These are phyloP conservation scores for Parietichytrium sp. DNA, from an alignment of 108 stramenopile species.

Conservation along the genomic window DNA sequence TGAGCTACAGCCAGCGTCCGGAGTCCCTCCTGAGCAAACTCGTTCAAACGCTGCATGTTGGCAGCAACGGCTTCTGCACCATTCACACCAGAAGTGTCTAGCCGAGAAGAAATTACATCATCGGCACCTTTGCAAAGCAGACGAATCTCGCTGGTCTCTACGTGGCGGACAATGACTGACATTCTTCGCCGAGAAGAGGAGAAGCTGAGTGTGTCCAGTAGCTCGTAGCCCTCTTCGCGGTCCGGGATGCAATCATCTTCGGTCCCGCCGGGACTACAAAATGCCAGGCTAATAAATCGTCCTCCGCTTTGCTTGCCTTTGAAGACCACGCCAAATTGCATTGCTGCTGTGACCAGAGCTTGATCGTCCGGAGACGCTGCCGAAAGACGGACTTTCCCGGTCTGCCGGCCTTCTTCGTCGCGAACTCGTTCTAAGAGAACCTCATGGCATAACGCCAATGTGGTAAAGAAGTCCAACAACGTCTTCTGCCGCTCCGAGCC, in stretches of 20 bases:
- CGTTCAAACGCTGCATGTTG: constrained; percentile 42
- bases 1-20: constrained; percentile 59
- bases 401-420: constrained; percentile 39
- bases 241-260: not conserved
- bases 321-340: constrained; percentile 58
- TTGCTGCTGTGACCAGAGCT: constrained; percentile 60
- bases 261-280: no score
- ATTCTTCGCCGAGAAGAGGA: constrained; percentile 55
- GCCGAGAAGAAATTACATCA: constrained; percentile 51
- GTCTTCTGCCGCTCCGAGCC: constrained; percentile 11
- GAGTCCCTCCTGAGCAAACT: constrained; percentile 57
- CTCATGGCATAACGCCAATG: constrained; percentile 60
- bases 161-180: constrained; percentile 48
- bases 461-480: constrained; percentile 51
- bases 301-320: constrained; percentile 40
- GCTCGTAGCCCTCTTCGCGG: constrained; percentile 8
- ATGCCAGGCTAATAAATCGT: no score
- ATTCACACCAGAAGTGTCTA: no score
- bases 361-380: constrained; percentile 66
- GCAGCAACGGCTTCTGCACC: constrained; percentile 7
- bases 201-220: constrained; percentile 53
- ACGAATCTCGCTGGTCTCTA: constrained; percentile 39
- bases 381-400: constrained; percentile 39
- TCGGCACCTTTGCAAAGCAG: constrained; percentile 63
- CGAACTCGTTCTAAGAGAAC: constrained; percentile 56